Conservation (phyloP, 768 basidiomycete species). For the Calvatia gigantea region DNA sequence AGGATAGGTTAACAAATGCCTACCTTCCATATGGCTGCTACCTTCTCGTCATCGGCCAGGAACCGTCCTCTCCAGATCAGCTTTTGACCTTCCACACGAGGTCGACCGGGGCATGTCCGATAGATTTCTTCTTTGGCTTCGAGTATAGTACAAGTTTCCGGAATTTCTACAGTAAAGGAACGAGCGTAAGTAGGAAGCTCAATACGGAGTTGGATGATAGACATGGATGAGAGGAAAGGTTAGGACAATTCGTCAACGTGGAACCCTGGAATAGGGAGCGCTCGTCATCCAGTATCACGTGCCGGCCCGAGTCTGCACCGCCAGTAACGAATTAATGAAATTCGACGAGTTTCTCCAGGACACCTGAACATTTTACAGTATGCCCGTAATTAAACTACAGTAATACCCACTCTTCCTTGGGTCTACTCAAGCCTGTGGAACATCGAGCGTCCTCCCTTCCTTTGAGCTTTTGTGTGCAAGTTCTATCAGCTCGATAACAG, state of each 20-base stretch:
- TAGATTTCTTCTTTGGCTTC: constrained; percentile 70
- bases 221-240: constrained; percentile 25
- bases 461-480: constrained; percentile 63
- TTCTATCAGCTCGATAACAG: constrained; percentile 76
- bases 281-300: constrained; percentile 20
- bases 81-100: constrained; percentile 67
- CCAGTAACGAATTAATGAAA: no score
- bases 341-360: background rate
- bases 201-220: constrained; percentile 52
- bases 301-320: constrained; percentile 7
- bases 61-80: constrained; percentile 74
- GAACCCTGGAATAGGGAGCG: constrained; percentile 15
- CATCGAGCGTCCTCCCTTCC: constrained; percentile 44
- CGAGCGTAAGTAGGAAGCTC: constrained; percentile 74
- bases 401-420: no score
- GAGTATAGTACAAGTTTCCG: constrained; percentile 44
- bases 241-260: constrained; percentile 21
- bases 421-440: constrained; percentile 22
- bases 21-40: constrained; percentile 72
- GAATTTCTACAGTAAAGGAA: constrained; percentile 58
- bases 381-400: no score
- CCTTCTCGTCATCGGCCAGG: constrained; percentile 60
- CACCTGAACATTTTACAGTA: background rate
- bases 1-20: constrained; percentile 16
- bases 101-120: constrained; percentile 56